Evolutionary conservation across 2,329 filamentous ascomycete species (phyloP).

Genomic region (Zymoseptoria brevis): DNA sequence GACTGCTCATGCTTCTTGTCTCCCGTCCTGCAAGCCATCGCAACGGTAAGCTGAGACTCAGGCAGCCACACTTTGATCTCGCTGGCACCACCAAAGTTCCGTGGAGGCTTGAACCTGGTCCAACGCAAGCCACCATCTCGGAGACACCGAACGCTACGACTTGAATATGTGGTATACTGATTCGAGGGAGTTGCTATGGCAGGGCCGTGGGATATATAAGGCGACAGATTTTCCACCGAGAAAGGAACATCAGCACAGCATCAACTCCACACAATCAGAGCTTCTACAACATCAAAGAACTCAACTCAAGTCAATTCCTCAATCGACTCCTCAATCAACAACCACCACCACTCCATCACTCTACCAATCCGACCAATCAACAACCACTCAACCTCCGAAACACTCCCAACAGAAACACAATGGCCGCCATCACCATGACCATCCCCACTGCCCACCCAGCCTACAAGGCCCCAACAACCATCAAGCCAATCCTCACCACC

Average conservation of each 20-base stretch:
- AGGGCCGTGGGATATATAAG: background rate
- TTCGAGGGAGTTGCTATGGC: background rate
- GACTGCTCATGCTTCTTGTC: background rate
- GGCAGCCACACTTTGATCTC: background rate
- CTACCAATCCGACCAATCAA: too few relatives aligned
- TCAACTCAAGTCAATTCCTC: too few relatives aligned
- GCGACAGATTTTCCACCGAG: background rate
- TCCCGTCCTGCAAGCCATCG: background rate
- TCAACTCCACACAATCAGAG: background rate
- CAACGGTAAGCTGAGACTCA: background rate
- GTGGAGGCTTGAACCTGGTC: background rate
- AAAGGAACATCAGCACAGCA: background rate
- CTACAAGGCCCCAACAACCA: background rate
- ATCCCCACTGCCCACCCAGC: background rate
- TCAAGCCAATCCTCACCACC: background rate
- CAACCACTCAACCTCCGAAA: too few relatives aligned
- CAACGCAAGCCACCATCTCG: background rate
- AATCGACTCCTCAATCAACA: background rate
- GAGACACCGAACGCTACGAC: background rate
- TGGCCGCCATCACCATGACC: background rate
- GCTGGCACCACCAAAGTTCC: background rate
- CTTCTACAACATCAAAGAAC: background rate
- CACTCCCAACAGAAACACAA: background rate
- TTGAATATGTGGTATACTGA: background rate
- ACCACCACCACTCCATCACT: background rate